Evolutionary conservation across 1,284 basidiomycete species (phyloP).

Genomic region (Thecaphora thlaspeos): DNA sequence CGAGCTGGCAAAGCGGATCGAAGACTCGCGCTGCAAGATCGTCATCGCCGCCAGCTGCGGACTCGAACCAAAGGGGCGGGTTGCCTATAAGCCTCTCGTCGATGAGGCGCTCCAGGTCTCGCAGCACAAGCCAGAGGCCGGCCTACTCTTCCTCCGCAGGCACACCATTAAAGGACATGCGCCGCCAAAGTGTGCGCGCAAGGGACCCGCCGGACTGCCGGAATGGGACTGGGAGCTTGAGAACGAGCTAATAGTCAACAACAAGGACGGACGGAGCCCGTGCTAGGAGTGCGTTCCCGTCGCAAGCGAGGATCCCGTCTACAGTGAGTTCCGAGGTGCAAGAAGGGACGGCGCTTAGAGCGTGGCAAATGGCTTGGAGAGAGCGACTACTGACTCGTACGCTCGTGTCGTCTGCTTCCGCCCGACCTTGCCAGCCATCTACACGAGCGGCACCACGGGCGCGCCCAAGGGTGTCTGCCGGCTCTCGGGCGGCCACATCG

Average conservation of each 20-base stretch:
- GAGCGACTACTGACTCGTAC: no score
- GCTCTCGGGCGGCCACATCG: slow-evolving; percentile 47
- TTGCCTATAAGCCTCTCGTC: slow-evolving; percentile 52
- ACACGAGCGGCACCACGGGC: slow-evolving; percentile 51
- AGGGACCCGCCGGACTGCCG: slow-evolving; percentile 19
- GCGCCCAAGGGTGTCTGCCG: slow-evolving; percentile 50
- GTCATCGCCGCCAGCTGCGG: slow-evolving; percentile 50
- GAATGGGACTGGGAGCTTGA: slow-evolving; percentile 50
- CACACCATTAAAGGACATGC: slow-evolving; percentile 43
- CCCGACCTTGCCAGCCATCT: slow-evolving; percentile 4
- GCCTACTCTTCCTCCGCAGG: slow-evolving; percentile 38
- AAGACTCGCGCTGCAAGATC: slow-evolving; percentile 43
- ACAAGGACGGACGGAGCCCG: slow-evolving; percentile 21
- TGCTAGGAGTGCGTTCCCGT: slow-evolving; percentile 44
- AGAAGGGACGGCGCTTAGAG: no score
- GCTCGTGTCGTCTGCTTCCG: no score
- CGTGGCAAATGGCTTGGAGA: no score
- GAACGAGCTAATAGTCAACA: slow-evolving; percentile 12
- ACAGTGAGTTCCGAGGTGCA: slow-evolving; percentile 22
- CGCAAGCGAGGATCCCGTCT: slow-evolving; percentile 44
- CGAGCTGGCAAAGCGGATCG: slow-evolving; percentile 51
- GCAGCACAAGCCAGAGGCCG: slow-evolving; percentile 36
- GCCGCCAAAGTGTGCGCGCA: slow-evolving; percentile 11
- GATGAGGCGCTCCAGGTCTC: slow-evolving; percentile 38
- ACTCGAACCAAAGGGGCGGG: slow-evolving; percentile 47